Percentiles rank a stretch among this genome's conserved stretches.
Evolutionary conservation across 2,329 filamentous ascomycete genomes (phyloP).

Genomic region (Echinosphaeria canescens): DNA sequence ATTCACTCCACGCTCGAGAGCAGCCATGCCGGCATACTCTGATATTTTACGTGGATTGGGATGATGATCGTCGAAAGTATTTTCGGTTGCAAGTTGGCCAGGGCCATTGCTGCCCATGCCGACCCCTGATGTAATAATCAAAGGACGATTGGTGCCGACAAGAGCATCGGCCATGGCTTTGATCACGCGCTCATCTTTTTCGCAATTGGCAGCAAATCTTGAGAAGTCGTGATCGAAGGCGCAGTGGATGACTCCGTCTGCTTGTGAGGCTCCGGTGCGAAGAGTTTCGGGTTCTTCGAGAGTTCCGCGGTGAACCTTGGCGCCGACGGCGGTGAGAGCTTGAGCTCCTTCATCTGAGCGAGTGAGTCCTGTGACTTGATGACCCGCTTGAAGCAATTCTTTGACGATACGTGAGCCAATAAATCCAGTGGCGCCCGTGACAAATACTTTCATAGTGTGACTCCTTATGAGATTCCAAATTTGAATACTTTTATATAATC

Average conservation of each 20-base stretch:
- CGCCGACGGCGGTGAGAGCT: constrained; percentile 11
- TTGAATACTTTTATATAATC: no score
- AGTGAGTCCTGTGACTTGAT: constrained; percentile 16
- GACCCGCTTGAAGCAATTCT: constrained; percentile 14
- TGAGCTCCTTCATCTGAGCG: constrained; percentile 11
- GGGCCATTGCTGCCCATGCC: constrained; percentile 7
- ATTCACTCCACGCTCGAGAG: constrained; percentile 10
- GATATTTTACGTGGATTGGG: constrained; percentile 6
- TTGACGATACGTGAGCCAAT: constrained; percentile 15
- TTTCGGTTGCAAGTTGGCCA: constrained; percentile 10
- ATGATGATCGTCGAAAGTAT: constrained; percentile 5
- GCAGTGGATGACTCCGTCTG: constrained; percentile 17
- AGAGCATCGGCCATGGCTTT: constrained; percentile 12
- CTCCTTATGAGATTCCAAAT: no score
- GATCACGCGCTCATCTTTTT: constrained; percentile 13
- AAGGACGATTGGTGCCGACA: constrained; percentile 9
- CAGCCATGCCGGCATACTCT: constrained; percentile 8
- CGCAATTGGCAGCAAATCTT: constrained; percentile 9
- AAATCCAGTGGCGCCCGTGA: constrained; percentile 20
- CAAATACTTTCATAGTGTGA: constrained; percentile 14
- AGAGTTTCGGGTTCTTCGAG: constrained; percentile 13
- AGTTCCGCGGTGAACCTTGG: constrained; percentile 10
- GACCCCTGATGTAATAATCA: constrained; percentile 15
- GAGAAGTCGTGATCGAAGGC: constrained; percentile 18
- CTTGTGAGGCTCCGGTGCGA: constrained; percentile 9